Evolutionary conservation across 2,329 filamentous ascomycete species (phyloP), one percentile per base, ranked within the genome.

Genomic region (Xylariaceae sp.): DNA sequence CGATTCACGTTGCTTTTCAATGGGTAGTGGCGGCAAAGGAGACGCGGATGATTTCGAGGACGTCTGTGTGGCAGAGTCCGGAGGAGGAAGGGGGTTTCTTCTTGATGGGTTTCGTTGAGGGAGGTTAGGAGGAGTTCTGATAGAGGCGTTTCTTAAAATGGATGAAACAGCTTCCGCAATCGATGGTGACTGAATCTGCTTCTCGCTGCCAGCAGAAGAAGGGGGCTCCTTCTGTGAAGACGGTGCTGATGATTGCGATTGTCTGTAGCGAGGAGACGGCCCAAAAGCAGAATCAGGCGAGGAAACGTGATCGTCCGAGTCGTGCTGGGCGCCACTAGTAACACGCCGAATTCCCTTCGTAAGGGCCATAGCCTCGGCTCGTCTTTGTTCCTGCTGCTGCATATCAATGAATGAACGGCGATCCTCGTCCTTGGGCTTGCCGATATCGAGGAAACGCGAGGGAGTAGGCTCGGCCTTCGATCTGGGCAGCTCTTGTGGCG

Each of bases 281-380:
- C 65, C 62, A 15, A 63, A 61, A 2, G 60, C 45, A 4, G 70
- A 67, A 49, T 73, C 71, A 6, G 70, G 68, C 51, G 70, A 71
- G 17, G 70, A 72, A 18, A 49, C 57, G 15, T 64, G 62, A n/a
- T 71, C 71, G 9, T 72, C 70, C 68, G 68, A 72, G 4, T 72
- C 67, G 13, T 70, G 67, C 55, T 71, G 64, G 62, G 73, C 62
- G 67, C 72, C 68, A 34, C 62, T 65, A 62, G 66, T 71, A 48
- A 67, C 68, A 51, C 73, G 71, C 39, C 76, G 73, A 11, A 74
- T 69, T 4, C 82, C 82, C 60, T 82, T 77, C 6, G 82, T 78
- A 62, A 87, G 80, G 6, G 82, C 84, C 66, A 77, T 77, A 2
- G 82, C 84, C 68, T 87, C 85, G 4, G 80, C 83, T 65, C 81